Evolutionary conservation across 306 rosid genomes (phyloP).

Genomic region (Dalbergia cultrata): DNA sequence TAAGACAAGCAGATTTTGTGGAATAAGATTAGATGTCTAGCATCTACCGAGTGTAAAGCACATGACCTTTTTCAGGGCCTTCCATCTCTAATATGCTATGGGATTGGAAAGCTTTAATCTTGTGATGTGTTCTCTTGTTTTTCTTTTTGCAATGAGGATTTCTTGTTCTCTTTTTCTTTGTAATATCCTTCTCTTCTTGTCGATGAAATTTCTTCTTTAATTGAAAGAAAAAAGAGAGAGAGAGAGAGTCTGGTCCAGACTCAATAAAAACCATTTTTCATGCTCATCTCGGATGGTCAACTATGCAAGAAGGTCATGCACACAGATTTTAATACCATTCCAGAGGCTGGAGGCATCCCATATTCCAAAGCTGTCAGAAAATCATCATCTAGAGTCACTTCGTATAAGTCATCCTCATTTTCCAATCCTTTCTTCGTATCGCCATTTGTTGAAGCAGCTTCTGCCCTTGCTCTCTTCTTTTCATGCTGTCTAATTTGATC

Average conservation of each 20-base stretch:
- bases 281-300: constrained; percentile 20
- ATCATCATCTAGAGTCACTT: constrained; percentile 93
- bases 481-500: constrained; percentile 91
- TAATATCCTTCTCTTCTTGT: too few relatives aligned
- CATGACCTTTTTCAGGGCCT: too few relatives aligned
- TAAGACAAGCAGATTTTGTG: too few relatives aligned
- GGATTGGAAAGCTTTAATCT: too few relatives aligned
- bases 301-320: constrained; percentile 2
- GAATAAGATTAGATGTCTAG: too few relatives aligned
- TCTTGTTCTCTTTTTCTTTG: too few relatives aligned
- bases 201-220: too few relatives aligned
- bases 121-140: too few relatives aligned
- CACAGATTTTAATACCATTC: constrained; percentile 74
- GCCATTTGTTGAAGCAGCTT: constrained; percentile 49
- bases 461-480: constrained; percentile 74
- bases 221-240: too few relatives aligned
- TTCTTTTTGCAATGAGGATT: too few relatives aligned
- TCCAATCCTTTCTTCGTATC: constrained; percentile 51
- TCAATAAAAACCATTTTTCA: background rate
- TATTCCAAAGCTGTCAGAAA: constrained; percentile 95
- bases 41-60: too few relatives aligned
- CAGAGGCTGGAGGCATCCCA: constrained; percentile 99
- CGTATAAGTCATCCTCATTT: constrained; percentile 73
- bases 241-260: background rate
- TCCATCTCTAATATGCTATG: too few relatives aligned